Percentiles rank a stretch among this genome's conserved stretches.
phyloP scores from a whole-genome alignment of 306 rosid genomes.

The Herpetospermum pedunculosum region DNA sequence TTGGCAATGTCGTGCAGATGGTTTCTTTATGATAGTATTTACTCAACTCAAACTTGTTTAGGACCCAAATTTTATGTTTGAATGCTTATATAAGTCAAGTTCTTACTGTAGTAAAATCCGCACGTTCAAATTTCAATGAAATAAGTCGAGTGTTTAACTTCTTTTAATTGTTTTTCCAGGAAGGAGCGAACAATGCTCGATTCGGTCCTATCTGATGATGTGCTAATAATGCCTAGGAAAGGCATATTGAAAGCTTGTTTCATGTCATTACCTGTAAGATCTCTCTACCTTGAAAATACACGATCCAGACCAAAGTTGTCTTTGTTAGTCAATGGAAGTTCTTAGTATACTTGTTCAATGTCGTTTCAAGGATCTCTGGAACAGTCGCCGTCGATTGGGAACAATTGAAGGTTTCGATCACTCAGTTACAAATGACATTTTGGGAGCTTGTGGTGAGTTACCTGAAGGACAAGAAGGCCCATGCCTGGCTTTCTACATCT shows the following conservation, averaged over 20 bases:
- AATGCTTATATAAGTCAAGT: not conserved
- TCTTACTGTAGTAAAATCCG: not conserved
- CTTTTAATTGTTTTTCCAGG: slow-evolving; percentile 25
- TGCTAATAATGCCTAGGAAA: slow-evolving; percentile 52
- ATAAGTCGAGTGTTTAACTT: not conserved
- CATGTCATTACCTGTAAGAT: slow-evolving; percentile 71
- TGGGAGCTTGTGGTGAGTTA: slow-evolving; percentile 69
- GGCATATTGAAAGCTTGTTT: slow-evolving; percentile 75
- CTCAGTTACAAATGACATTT: slow-evolving; percentile 46
- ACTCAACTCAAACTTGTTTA: not conserved
- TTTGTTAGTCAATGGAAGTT: not conserved
- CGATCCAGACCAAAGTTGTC: not conserved
- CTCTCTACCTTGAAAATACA: not conserved
- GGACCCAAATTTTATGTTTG: not conserved
- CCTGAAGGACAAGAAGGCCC: slow-evolving; percentile 49
- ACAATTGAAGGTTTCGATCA: slow-evolving; percentile 71
- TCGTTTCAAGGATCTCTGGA: slow-evolving; percentile 61
- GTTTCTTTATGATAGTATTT: not conserved
- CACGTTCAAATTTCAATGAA: not conserved
- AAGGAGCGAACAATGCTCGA: slow-evolving; percentile 50
- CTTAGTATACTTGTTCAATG: not conserved
- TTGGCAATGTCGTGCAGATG: not conserved
- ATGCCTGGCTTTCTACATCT: slow-evolving; percentile 47
- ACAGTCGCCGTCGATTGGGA: slow-evolving; percentile 55
- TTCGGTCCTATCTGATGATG: slow-evolving; percentile 58